A percentile compares a stretch with the other conserved stretches of the same genome.
Conservation (phyloP, 306 rosid genomes). For the Nissolia schottii region DNA sequence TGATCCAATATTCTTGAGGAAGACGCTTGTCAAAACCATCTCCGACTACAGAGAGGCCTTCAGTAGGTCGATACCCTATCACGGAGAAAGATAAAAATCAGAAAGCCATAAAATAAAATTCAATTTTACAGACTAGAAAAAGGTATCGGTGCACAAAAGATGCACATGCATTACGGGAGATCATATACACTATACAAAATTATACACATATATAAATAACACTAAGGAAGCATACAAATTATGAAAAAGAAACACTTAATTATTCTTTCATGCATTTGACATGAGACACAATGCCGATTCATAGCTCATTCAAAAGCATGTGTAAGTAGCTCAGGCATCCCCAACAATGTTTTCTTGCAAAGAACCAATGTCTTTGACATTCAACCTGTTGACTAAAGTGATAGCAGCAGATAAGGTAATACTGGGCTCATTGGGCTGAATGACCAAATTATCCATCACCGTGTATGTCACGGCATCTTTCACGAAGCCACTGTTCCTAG, state of each 20-base stretch:
- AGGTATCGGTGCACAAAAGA: too few relatives aligned
- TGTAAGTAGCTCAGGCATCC: slow-evolving; percentile 21
- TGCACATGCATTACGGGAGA: neutral
- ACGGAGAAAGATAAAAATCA: neutral
- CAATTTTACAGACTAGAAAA: too few relatives aligned
- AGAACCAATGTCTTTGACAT: slow-evolving; percentile 15
- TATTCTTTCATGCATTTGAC: too few relatives aligned
- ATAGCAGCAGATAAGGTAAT: slow-evolving; percentile 28
- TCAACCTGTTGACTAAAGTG: slow-evolving; percentile 21
- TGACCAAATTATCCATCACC: slow-evolving; percentile 38
- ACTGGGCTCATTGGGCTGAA: slow-evolving; percentile 39
- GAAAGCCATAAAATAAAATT: too few relatives aligned
- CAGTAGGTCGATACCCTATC: neutral
- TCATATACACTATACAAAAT: neutral
- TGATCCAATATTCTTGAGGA: neutral
- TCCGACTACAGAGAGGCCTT: slow-evolving; percentile 18
- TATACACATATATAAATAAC: too few relatives aligned
- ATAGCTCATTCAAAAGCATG: too few relatives aligned
- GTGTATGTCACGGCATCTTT: slow-evolving; percentile 33
- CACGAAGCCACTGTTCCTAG: slow-evolving; percentile 19
- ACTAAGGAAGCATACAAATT: too few relatives aligned
- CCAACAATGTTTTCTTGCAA: slow-evolving; percentile 33
- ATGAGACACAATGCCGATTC: too few relatives aligned
- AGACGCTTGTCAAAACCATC: slow-evolving; percentile 14
- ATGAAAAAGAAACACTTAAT: too few relatives aligned